A percentile compares a stretch with the other conserved stretches of the same genome.
phyloP scores from a whole-genome alignment of 2,329 filamentous ascomycete species.

The Aspergillus pseudoglaucus region DNA sequence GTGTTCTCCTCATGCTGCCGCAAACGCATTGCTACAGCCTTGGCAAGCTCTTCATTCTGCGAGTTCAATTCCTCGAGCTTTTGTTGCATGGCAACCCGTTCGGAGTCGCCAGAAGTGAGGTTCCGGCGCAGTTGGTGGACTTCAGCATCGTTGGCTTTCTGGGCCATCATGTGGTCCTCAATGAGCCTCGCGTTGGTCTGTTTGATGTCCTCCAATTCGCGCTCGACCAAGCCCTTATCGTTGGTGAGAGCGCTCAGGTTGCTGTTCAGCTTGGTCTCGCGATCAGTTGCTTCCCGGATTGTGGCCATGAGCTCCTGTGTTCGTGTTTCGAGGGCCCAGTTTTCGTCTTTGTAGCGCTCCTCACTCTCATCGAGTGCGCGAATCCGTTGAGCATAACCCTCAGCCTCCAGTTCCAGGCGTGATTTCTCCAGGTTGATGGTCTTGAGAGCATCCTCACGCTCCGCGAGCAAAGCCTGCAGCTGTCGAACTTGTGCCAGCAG shows the following conservation, averaged over 20 bases:
- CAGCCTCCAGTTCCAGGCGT: slow-evolving; percentile 72
- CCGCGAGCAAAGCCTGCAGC: slow-evolving; percentile 73
- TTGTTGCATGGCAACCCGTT: slow-evolving; percentile 69
- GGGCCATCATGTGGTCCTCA: slow-evolving; percentile 69
- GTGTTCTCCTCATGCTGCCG: slow-evolving; percentile 58
- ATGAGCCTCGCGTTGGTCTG: slow-evolving; percentile 67
- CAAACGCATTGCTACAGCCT: slow-evolving; percentile 69
- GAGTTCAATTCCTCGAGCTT: slow-evolving; percentile 81
- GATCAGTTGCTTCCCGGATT: slow-evolving; percentile 69
- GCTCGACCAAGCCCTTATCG: slow-evolving; percentile 72
- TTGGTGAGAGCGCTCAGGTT: slow-evolving; percentile 61
- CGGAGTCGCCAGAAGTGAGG: slow-evolving; percentile 68
- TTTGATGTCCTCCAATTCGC: slow-evolving; percentile 86
- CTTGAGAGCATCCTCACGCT: slow-evolving; percentile 82
- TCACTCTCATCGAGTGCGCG: slow-evolving; percentile 86
- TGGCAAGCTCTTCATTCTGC: slow-evolving; percentile 87
- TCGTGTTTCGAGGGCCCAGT: slow-evolving; percentile 93
- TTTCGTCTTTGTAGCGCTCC: slow-evolving; percentile 94
- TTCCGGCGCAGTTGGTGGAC: slow-evolving; percentile 76
- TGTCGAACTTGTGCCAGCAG: slow-evolving; percentile 90
- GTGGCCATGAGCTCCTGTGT: slow-evolving; percentile 73
- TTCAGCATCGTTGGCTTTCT: slow-evolving; percentile 85
- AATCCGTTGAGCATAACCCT: slow-evolving; percentile 71
- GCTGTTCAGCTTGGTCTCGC: slow-evolving; percentile 74
- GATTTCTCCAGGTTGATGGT: slow-evolving; percentile 67